Percentiles rank a stretch among this genome's conserved stretches.
These are phyloP conservation scores for Magnaporthiopsis rhizophila DNA, from an alignment of 2,329 filamentous ascomycete genomes.

Conservation along the genomic window DNA sequence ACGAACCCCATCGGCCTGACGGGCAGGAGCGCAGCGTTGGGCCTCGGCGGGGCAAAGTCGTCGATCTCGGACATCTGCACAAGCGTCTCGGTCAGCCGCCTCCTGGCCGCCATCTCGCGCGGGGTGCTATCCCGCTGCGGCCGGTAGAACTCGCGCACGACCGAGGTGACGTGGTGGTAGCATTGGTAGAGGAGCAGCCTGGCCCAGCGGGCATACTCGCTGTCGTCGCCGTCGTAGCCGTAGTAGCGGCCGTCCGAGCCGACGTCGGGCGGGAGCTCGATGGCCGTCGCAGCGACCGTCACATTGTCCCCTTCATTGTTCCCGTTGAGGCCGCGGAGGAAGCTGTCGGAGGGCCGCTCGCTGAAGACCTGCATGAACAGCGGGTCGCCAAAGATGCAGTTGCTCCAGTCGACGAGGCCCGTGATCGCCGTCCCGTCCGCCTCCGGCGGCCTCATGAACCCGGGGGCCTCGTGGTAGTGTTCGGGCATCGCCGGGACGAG, in stretches of 20 bases:
- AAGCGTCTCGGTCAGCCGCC: conserved; percentile 30
- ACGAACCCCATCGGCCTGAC: conserved; percentile 20
- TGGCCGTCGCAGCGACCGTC: no score
- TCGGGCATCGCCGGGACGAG: conserved; percentile 26
- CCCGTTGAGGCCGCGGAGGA: conserved; percentile 38
- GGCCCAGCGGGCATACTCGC: conserved; percentile 28
- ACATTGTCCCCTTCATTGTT: conserved; percentile 10
- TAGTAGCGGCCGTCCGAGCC: conserved; percentile 8
- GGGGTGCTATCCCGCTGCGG: conserved; percentile 38
- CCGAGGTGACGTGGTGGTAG: conserved; percentile 44
- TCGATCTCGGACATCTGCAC: conserved; percentile 10
- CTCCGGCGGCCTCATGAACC: neutral
- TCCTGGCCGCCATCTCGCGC: conserved; percentile 44
- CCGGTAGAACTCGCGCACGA: conserved; percentile 49
- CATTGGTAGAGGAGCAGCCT: conserved; percentile 49
- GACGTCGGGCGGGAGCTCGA: neutral
- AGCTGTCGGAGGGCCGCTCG: conserved; percentile 32
- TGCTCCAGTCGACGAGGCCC: conserved; percentile 51
- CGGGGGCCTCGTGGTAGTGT: neutral
- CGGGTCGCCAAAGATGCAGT: conserved; percentile 52
- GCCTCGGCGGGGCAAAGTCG: conserved; percentile 22
- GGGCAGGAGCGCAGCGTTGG: conserved; percentile 32
- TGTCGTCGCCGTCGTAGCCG: conserved; percentile 14
- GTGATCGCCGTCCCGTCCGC: conserved; percentile 23
- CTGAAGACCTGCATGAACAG: conserved; percentile 43